phyloP scores from a whole-genome alignment of 768 basidiomycete genomes.

The Lactarius deliciosus region DNA sequence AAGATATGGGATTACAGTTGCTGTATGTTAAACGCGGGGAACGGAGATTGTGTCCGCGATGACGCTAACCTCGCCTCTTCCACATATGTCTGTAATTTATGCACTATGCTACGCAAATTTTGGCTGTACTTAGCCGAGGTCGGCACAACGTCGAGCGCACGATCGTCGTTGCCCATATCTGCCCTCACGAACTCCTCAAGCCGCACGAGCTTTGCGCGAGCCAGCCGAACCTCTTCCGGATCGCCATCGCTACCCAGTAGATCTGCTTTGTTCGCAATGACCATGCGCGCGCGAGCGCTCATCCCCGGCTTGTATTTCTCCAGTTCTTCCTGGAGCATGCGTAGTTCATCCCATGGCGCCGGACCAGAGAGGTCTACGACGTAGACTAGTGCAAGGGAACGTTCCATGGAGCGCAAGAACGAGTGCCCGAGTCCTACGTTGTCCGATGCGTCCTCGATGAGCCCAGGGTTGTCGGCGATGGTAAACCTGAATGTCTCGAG shows the following conservation, averaged over 20 bases:
- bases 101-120: conserved; percentile 72
- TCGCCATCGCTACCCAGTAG: conserved; percentile 51
- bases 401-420: conserved; percentile 90
- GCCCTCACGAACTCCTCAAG: conserved; percentile 57
- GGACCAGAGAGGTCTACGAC: conserved; percentile 84
- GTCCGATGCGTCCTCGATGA: conserved; percentile 79
- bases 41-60: neutral
- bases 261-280: conserved; percentile 96
- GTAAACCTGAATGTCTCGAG: conserved; percentile 85
- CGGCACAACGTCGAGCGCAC: conserved; percentile 67
- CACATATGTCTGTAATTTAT: conserved; percentile 67
- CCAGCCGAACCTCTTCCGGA: conserved; percentile 48
- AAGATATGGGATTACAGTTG: conserved; percentile 4
- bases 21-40: neutral
- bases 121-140: conserved; percentile 84
- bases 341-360: conserved; percentile 76
- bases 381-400: conserved; percentile 85
- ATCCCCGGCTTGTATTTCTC: conserved; percentile 80
- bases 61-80: conserved; percentile 41
- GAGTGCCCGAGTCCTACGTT: conserved; percentile 93
- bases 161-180: conserved; percentile 44
- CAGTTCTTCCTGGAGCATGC: conserved; percentile 74
- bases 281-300: conserved; percentile 71
- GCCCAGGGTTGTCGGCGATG: conserved; percentile 95
- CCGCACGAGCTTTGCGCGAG: conserved; percentile 53